These are phyloP conservation scores for Mycena vitilis DNA, from an alignment of 768 basidiomycete species.

Conservation along the genomic window DNA sequence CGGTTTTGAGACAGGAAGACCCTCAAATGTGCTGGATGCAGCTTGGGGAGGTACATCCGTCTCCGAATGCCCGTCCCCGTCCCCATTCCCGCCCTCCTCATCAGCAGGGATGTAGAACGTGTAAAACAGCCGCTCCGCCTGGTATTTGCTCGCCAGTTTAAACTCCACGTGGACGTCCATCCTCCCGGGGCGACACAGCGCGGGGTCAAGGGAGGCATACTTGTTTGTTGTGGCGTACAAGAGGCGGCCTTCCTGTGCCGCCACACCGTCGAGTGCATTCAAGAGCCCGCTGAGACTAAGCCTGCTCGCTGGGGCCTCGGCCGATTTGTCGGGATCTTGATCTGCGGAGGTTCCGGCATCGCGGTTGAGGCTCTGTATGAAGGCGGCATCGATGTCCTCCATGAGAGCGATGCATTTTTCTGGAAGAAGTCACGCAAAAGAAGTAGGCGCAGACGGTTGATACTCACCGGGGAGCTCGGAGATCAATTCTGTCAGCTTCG, in stretches of 20 bases:
- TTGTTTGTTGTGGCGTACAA: conserved; percentile 85
- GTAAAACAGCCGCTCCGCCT: conserved; percentile 72
- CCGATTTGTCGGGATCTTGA: not conserved
- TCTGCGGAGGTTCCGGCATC: conserved; percentile 37
- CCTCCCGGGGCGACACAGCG: conserved; percentile 77
- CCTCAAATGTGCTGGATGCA: conserved; percentile 25
- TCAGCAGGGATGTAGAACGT: conserved; percentile 70
- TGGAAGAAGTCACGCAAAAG: conserved; percentile 20
- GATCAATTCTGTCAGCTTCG: conserved; percentile 65
- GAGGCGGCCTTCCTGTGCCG: conserved; percentile 83
- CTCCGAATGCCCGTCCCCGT: conserved; percentile 8
- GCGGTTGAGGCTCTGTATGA: conserved; percentile 60
- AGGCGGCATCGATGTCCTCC: conserved; percentile 88
- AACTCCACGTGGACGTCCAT: conserved; percentile 87
- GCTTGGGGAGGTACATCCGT: conserved; percentile 19
- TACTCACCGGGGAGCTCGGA: conserved; percentile 62
- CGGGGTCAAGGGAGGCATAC: conserved; percentile 74
- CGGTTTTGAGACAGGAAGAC: conserved; percentile 4
- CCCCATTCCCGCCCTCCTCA: conserved; percentile 27
- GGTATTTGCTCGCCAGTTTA: conserved; percentile 75
- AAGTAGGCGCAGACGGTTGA: conserved; percentile 3
- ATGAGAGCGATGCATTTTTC: conserved; percentile 79
- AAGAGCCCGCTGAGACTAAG: conserved; percentile 80
- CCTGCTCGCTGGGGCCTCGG: conserved; percentile 40
- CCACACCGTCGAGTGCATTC: conserved; percentile 82